Evolutionary conservation across 441 rosid species (phyloP).

Genomic region (Euphorbia schlechtendalii): DNA sequence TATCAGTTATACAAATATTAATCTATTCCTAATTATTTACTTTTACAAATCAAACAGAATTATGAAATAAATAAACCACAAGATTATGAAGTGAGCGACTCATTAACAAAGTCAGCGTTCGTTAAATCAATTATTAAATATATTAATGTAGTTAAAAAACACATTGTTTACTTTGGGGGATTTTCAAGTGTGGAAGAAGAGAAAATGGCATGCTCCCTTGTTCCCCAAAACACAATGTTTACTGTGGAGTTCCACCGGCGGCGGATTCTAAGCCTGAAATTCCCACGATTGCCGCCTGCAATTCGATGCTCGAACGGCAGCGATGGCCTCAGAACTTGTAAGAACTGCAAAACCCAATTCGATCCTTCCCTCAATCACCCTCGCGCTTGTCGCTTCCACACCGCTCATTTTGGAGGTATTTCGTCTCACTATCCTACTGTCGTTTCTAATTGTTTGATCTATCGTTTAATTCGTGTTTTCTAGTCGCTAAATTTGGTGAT

Average conservation of each 20-base stretch:
- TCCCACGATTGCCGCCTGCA: background rate
- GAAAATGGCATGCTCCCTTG: conserved; percentile 12
- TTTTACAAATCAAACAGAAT: too few species aligned
- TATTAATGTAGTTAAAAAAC: too few species aligned
- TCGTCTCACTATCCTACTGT: too few species aligned
- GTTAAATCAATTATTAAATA: too few species aligned
- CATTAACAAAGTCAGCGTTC: too few species aligned
- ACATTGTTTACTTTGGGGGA: background rate
- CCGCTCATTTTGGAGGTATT: conserved; percentile 85
- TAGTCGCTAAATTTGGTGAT: background rate
- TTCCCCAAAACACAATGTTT: background rate
- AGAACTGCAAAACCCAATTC: conserved; percentile 80
- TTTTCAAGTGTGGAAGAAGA: background rate
- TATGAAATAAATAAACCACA: too few species aligned
- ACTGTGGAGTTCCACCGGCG: background rate
- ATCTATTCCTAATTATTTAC: too few species aligned
- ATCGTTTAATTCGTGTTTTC: too few species aligned
- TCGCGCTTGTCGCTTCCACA: conserved; percentile 71
- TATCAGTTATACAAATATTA: too few species aligned
- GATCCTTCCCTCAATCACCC: conserved; percentile 69
- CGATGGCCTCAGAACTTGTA: conserved; percentile 49
- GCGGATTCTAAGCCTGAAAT: background rate
- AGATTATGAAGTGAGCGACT: too few species aligned
- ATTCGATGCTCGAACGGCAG: conserved; percentile 29
- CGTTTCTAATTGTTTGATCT: too few species aligned